Conservation (phyloP, 2,329 filamentous ascomycete genomes). For the Microthyrium microscopicum region DNA sequence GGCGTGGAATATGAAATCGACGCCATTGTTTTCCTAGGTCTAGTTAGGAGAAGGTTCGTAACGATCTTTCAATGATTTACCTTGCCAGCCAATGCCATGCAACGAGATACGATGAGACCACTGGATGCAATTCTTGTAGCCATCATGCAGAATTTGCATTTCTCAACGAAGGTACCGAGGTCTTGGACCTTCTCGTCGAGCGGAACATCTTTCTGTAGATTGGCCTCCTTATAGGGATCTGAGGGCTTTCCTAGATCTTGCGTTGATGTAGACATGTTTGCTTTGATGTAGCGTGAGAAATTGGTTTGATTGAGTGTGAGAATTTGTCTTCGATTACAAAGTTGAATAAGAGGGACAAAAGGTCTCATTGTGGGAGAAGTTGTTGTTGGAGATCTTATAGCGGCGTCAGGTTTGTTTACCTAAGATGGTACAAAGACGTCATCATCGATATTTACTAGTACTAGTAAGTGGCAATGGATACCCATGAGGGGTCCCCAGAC, state of each 20-base stretch:
- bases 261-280: conserved; percentile 20
- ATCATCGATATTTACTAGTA: too few species aligned
- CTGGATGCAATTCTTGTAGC: conserved; percentile 53
- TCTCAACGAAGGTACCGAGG: conserved; percentile 51
- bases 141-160: conserved; percentile 77
- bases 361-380: too few species aligned
- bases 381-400: too few species aligned
- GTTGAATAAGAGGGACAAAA: too few species aligned
- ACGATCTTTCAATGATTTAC: conserved; percentile 27
- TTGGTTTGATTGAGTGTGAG: too few species aligned
- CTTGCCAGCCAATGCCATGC: conserved; percentile 70
- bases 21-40: conserved; percentile 52
- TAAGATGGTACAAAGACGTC: too few species aligned
- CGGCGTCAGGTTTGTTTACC: too few species aligned
- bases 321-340: too few species aligned
- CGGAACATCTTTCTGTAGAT: conserved; percentile 47
- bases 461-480: too few species aligned
- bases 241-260: conserved; percentile 20
- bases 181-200: conserved; percentile 63
- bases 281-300: too few species aligned
- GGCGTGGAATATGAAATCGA: conserved; percentile 79
- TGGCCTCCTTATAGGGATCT: conserved; percentile 70
- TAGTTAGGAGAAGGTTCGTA: conserved; percentile 7
- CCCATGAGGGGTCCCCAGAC: too few species aligned
- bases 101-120: conserved; percentile 58